Base-by-base conservation (phyloP, 768 basidiomycete species). In the Cyclocybe cylindracea region DNA sequence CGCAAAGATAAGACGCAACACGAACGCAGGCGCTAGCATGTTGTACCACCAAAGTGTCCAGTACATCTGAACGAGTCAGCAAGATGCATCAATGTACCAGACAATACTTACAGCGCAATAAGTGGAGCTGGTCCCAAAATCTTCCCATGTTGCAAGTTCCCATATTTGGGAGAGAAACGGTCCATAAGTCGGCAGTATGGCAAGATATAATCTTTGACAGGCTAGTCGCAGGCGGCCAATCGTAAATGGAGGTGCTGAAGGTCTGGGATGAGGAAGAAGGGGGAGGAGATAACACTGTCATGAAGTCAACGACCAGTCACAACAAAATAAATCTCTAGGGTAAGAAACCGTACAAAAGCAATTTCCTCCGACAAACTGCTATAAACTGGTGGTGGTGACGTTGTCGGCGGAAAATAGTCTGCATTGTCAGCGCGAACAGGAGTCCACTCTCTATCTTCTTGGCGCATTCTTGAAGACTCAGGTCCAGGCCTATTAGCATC, bases 11-110 rank as follows among this genome's bases (percentile, higher is more conserved):
- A 86, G 61, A 35, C 74, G 71, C 38, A 79, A 62, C 43, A 85
- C 53, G 19, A 84, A 61, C 7, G 76, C 73, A 10, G 87, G 78
- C 10, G 80, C 68, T 4, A 89, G 71, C 10, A 84, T 60, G 58
- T 86, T 74, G 46, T 79, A 59, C 64, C 79, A 79, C 86, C 86
- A 88, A 11, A 86, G 59, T 34, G 75, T 64, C 87, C 87, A 88
- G 56, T 78, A 88, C 1, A 72, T 50, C 87, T 87, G 54, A 33
- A 11, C 10, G 39, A 47, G 35, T 41, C 38, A 35, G n/a, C 45
- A 53, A 35, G 34, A 43, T 13, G 34, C 39, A 8, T 24, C 24
- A 35, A 11, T 14, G 47, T 11, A 31, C 16, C 6, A 49, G 33
- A 32, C 18, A 39, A 16, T 32, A 74, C 83, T 46, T 58, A 87